These are phyloP conservation scores for Abortiporus biennis DNA, from an alignment of 1,284 basidiomycete species.

Conservation along the genomic window DNA sequence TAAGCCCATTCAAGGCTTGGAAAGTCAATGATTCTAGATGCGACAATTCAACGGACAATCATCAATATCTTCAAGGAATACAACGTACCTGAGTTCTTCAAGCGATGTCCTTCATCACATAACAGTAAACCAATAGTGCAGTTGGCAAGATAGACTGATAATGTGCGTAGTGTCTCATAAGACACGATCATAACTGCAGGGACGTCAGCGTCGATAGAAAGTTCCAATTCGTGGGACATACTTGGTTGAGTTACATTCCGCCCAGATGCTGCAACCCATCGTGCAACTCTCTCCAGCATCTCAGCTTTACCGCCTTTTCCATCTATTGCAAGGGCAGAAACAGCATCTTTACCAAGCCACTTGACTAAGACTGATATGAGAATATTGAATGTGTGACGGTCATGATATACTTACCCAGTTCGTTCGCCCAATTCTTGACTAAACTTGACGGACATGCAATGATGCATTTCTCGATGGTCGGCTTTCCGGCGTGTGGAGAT, in stretches of 20 bases:
- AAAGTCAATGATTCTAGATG: conserved; percentile 81
- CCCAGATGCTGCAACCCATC: conserved; percentile 85
- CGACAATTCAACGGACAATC: neutral
- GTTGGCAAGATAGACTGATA: conserved; percentile 69
- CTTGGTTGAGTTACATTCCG: conserved; percentile 88
- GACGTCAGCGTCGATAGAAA: neutral
- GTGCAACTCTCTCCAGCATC: conserved; percentile 69
- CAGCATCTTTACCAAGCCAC: conserved; percentile 85
- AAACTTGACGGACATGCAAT: conserved; percentile 97
- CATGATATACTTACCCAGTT: conserved; percentile 60
- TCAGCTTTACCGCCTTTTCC: conserved; percentile 86
- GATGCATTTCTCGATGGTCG: conserved; percentile 95
- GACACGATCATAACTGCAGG: conserved; percentile 96
- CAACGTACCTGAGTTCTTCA: conserved; percentile 86
- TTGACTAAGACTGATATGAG: conserved; percentile 54
- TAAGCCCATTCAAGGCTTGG: conserved; percentile 77
- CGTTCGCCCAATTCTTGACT: conserved; percentile 98
- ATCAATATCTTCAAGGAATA: conserved; percentile 2
- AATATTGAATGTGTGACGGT: neutral
- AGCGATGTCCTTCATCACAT: conserved; percentile 94
- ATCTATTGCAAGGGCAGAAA: conserved; percentile 81
- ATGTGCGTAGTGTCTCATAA: conserved; percentile 91
- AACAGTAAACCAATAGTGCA: conserved; percentile 88
- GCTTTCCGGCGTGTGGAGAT: conserved; percentile 82
- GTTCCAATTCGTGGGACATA: conserved; percentile 27